Evolutionary conservation across 768 basidiomycete species (phyloP), one percentile per base, ranked within the genome.

Genomic region (Termitomyces sp.): DNA sequence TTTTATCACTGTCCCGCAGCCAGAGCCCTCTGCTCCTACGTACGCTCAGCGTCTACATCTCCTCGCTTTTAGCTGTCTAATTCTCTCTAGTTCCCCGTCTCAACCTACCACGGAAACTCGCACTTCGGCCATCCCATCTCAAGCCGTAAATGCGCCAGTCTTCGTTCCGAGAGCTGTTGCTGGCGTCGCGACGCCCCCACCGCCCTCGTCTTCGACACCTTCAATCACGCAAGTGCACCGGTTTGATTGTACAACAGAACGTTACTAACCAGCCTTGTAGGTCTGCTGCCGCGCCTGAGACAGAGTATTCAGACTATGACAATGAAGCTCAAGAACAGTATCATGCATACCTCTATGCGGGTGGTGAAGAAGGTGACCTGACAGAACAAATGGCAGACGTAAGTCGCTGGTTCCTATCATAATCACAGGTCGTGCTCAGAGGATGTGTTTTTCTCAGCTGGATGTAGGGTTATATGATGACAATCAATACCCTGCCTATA

Each of bases 141-240:
- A 88, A 61, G 88, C 88, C 3, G 80, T 91, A 54, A 89, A 92
- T 68, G 91, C 91, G 1, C 90, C 92, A 36, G 84, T 93, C 44
- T 94, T 94, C 60, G 83, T 94, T 22, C 91, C 92, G 20, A 92
- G 89, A 69, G 62, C 70, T 28, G 57, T 69, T 12, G 49, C 38
- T 6, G 47, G 60, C 9, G 64, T 71, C 26, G 69, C 74, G 36
- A 68, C 71, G 54, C 61, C 69, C 32, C 68, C 63, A 56, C 68
- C 40, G 61, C 70, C 69, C 58, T 52, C 73, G 64, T 67, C 71
- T 58, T 47, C 54, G 36, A 62, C 62, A 22, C 59, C 62, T 35
- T 42, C 62, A 26, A 52, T 59, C 8, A 63, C 66, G 69, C 66
- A 59, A 58, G 67, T 48, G 26, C 18, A 43, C 54, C 44, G 6